These are phyloP conservation scores for Metschnikowia anglica DNA, from an alignment of 805 yeast species.

Conservation along the genomic window DNA sequence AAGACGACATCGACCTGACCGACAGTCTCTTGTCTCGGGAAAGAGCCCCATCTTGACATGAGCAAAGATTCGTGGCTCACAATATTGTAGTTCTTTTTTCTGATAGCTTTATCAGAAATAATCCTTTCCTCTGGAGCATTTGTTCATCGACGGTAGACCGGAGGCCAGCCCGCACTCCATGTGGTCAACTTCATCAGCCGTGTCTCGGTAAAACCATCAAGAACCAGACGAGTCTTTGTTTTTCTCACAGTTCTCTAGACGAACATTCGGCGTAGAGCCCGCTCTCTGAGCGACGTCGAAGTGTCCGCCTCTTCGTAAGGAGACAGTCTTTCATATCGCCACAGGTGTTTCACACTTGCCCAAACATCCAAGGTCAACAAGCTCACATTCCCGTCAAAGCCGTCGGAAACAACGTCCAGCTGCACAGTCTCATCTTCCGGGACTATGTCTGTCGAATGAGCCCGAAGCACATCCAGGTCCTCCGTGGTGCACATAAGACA, in stretches of 20 bases:
- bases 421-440: constrained; percentile 17
- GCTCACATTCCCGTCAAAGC: constrained; percentile 40
- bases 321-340: constrained; percentile 4
- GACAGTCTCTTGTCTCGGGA: too few species aligned
- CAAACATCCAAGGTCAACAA: constrained; percentile 30
- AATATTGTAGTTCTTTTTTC: too few species aligned
- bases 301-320: not conserved
- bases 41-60: too few species aligned
- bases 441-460: not conserved
- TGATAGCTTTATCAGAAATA: too few species aligned
- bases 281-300: constrained; percentile 2
- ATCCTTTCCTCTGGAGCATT: too few species aligned
- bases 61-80: too few species aligned
- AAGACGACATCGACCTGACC: too few species aligned
- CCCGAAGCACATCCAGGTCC: constrained; percentile 29
- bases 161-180: too few species aligned
- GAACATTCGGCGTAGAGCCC: constrained; percentile 7
- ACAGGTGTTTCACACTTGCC: constrained; percentile 15
- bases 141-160: too few species aligned
- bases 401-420: constrained; percentile 31
- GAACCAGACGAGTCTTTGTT: too few species aligned
- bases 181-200: too few species aligned
- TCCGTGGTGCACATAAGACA: constrained; percentile 33
- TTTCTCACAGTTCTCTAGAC: not conserved
- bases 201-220: too few species aligned